phyloP scores from a whole-genome alignment of 345 rosid genomes.

The Hibiscus tridactylites region DNA sequence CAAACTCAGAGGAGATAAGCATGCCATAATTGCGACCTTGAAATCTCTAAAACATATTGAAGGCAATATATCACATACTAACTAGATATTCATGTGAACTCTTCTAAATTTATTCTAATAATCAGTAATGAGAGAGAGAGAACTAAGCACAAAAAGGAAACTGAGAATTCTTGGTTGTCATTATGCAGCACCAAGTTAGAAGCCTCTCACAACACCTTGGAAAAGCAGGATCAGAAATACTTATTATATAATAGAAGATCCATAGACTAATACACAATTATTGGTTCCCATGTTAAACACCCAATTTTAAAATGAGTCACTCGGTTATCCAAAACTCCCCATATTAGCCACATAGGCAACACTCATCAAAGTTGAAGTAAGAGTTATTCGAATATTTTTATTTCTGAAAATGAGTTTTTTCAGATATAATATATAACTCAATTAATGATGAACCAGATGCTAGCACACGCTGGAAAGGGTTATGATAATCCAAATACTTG shows the following conservation, averaged over 20 bases:
- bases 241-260: neutral
- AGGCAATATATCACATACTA: neutral
- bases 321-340: neutral
- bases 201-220: neutral
- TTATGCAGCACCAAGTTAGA: neutral
- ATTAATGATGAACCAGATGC: neutral
- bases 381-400: neutral
- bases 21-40: conserved; percentile 90
- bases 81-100: conserved; percentile 4
- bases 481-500: conserved; percentile 2
- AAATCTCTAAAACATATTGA: conserved; percentile 49
- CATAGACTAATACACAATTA: neutral
- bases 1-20: conserved; percentile 80
- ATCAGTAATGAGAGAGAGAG: neutral
- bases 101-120: neutral
- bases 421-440: neutral
- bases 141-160: neutral
- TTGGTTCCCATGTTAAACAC: neutral
- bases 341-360: neutral
- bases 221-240: neutral
- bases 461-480: neutral
- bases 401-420: neutral
- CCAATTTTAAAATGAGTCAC: neutral
- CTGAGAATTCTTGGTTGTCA: neutral
- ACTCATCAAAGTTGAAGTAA: neutral